Evolutionary conservation across 192 early-diverging fungal species (phyloP).

Genomic region (Funneliformis mosseae): DNA sequence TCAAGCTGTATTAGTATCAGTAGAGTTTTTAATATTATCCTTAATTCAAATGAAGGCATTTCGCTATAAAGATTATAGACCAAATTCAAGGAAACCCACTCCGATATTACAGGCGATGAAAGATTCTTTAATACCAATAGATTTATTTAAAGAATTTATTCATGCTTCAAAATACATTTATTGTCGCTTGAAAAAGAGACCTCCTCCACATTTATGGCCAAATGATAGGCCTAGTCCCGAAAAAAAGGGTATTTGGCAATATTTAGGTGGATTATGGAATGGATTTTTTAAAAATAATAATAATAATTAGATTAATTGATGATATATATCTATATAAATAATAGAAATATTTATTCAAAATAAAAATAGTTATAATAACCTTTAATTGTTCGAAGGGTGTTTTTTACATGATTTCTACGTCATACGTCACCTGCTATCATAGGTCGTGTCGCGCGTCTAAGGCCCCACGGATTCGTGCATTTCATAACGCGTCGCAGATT

Average conservation of each 20-base stretch:
- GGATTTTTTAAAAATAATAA: too few relatives aligned
- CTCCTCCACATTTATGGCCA: neutral
- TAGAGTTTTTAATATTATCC: neutral
- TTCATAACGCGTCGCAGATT: too few relatives aligned
- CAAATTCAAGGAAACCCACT: neutral
- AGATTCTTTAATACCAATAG: neutral
- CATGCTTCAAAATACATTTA: neutral
- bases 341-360: too few relatives aligned
- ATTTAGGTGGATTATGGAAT: too few relatives aligned
- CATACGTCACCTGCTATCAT: too few relatives aligned
- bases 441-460: too few relatives aligned
- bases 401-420: too few relatives aligned
- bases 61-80: neutral
- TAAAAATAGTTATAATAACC: too few relatives aligned
- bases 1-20: neutral
- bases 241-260: neutral
- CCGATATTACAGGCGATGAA: neutral
- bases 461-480: too few relatives aligned
- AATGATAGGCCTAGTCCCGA: neutral
- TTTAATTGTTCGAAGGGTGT: too few relatives aligned
- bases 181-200: neutral
- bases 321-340: too few relatives aligned
- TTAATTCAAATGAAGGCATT: slow-evolving; percentile 4
- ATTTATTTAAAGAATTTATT: neutral
- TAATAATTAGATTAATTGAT: too few relatives aligned